Evolutionary conservation across 169 alveolate species (phyloP), one percentile per base, ranked within the genome.

Genomic region (Cryptosporidium xiaoi): DNA sequence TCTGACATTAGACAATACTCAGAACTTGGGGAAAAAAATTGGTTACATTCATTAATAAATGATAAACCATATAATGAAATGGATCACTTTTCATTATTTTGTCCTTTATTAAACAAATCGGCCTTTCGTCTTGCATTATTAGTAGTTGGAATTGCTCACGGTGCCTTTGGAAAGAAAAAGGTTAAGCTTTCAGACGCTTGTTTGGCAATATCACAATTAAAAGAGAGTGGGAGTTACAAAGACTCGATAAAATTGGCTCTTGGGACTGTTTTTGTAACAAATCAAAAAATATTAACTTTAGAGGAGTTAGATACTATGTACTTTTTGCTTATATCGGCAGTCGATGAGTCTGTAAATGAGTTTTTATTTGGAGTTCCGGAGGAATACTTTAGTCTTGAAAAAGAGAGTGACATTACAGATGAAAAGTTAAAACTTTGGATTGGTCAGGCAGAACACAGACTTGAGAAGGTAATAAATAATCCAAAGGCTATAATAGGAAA

Each of bases 81-180:
- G 87, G 64, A 60, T 50, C 87, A 60, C 51, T 77, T 77, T 40
- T 56, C 87, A 18, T 50, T 77, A 27, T 77, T 77, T 36, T 77
- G 87, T 50, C 64, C 87, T 3, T n/a, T 77, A 18, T 27, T 77
- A 24, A 68, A 77, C 40, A 77, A 48, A n/a, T 77, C 87, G 20
- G 87, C 87, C n/a, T 77, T 77, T n/a, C 50, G 87, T 18, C 71
- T 77, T 8, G 69, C 87, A 29, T 46, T 77, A 40, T 62, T 77
- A n/a, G 71, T 77, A 8, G 87, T 77, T 24, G 87, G 87, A 18
- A 60, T 77, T 2, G 24, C 87, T 62, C 87, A 77, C 10, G 50
- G 87, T n/a, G 27, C 64, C 10, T 29, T 77, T 27, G 65, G 71
- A 34, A 77, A 62, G 36, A 77, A 40, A 29, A 77, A 77, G 64